Evolutionary conservation across 2,329 filamentous ascomycete species (phyloP).

Genomic region (Coniochaeta prunicola): DNA sequence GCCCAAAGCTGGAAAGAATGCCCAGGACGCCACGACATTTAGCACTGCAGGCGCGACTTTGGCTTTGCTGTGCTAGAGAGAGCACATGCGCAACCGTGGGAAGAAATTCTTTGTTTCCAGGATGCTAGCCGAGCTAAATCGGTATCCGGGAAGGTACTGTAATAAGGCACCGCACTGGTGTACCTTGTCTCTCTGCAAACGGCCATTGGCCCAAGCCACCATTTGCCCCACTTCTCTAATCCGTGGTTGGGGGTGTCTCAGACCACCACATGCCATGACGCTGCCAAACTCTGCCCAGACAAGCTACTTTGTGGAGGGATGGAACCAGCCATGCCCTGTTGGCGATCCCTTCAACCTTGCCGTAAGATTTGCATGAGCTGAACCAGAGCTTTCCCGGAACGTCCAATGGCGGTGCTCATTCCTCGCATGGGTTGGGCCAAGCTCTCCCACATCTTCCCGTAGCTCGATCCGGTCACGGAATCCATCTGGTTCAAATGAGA

Average conservation of each 20-base stretch:
- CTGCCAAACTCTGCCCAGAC: not conserved
- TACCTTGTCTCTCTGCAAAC: not conserved
- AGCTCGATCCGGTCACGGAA: not conserved
- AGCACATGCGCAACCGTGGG: not conserved
- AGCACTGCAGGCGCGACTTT: not conserved
- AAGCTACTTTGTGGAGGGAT: too few species aligned
- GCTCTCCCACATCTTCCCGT: not conserved
- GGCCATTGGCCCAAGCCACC: not conserved
- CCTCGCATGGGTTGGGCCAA: not conserved
- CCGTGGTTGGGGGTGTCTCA: not conserved
- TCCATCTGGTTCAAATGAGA: not conserved
- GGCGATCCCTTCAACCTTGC: not conserved
- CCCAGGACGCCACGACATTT: not conserved
- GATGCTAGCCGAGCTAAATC: not conserved
- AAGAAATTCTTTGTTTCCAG: not conserved
- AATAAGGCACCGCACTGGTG: too few species aligned
- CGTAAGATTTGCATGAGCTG: conserved; percentile 1
- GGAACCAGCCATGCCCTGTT: not conserved
- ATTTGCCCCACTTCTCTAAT: not conserved
- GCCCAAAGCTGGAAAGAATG: not conserved
- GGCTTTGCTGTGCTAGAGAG: too few species aligned
- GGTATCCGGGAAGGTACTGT: too few species aligned
- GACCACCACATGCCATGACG: not conserved
- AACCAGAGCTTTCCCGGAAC: not conserved
- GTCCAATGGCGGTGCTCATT: not conserved